phyloP scores from a whole-genome alignment of 306 rosid species.

The Prunus mume region DNA sequence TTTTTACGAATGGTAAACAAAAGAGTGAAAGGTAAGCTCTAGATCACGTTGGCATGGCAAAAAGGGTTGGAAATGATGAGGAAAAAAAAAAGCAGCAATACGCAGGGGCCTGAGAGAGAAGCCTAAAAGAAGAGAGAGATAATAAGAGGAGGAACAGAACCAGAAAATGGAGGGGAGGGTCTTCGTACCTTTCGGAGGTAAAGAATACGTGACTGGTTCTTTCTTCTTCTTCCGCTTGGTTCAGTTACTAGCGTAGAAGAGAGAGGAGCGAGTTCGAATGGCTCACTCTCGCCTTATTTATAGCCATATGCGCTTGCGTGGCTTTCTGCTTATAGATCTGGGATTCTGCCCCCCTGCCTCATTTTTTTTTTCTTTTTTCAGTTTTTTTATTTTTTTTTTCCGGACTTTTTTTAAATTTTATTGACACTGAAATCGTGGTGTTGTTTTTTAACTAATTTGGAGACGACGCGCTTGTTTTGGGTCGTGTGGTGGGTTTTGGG shows the following conservation, averaged over 20 bases:
- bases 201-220: conserved; percentile 29
- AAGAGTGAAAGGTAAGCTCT: neutral
- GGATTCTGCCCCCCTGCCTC: neutral
- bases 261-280: conserved; percentile 32
- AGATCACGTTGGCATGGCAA: neutral
- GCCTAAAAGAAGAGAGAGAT: neutral
- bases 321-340: conserved; percentile 28
- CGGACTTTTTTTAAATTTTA: neutral
- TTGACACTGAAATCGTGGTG: neutral
- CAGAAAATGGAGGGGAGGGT: neutral
- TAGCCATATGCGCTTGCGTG: conserved; percentile 17
- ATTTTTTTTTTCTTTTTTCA: no score
- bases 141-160: neutral
- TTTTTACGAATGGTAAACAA: neutral
- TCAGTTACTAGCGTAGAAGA: conserved; percentile 7
- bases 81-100: neutral
- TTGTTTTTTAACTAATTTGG: neutral
- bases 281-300: conserved; percentile 33
- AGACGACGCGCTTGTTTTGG: neutral
- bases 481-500: neutral
- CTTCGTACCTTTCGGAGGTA: conserved; percentile 33
- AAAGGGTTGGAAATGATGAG: neutral
- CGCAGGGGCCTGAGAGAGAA: neutral
- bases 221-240: neutral
- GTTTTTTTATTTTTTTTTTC: neutral